Conservation (phyloP, 176 grass and related monocot species). For the Oryza australiensis region DNA sequence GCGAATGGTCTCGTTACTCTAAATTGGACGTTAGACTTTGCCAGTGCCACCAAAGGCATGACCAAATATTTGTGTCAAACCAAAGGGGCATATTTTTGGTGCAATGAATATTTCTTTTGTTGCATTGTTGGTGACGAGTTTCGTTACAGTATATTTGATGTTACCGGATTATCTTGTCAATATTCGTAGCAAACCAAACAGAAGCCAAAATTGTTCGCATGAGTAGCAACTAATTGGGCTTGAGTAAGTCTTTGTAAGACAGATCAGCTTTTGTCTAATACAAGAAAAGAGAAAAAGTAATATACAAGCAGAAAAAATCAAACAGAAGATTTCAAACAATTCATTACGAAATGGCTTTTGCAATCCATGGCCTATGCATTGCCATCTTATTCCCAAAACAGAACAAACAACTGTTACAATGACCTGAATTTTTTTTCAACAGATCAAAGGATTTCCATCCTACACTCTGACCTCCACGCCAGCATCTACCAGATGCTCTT, state of each 20-base stretch:
- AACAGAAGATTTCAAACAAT: background rate
- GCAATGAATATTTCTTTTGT: too few species aligned
- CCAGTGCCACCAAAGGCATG: too few species aligned
- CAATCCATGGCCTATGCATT: background rate
- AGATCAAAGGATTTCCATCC: background rate
- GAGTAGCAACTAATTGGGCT: background rate
- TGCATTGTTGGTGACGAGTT: too few species aligned
- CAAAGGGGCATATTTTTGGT: too few species aligned
- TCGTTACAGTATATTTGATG: background rate
- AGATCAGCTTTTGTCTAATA: background rate
- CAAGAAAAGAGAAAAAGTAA: background rate
- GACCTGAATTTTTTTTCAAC: conserved; percentile 14
- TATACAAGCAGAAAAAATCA: background rate
- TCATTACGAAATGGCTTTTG: conserved; percentile 32
- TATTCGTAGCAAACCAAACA: background rate
- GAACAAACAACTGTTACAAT: conserved; percentile 21
- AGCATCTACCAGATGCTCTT: conserved; percentile 71
- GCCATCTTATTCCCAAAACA: conserved; percentile 8
- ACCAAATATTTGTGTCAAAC: too few species aligned
- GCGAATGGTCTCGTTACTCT: too few species aligned
- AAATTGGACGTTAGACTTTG: too few species aligned
- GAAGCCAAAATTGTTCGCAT: background rate
- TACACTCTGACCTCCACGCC: conserved; percentile 83
- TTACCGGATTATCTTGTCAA: background rate
- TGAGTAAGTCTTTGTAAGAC: too few species aligned